Conservation (phyloP, 2,329 filamentous ascomycete genomes). For the Colletotrichum cereale region DNA sequence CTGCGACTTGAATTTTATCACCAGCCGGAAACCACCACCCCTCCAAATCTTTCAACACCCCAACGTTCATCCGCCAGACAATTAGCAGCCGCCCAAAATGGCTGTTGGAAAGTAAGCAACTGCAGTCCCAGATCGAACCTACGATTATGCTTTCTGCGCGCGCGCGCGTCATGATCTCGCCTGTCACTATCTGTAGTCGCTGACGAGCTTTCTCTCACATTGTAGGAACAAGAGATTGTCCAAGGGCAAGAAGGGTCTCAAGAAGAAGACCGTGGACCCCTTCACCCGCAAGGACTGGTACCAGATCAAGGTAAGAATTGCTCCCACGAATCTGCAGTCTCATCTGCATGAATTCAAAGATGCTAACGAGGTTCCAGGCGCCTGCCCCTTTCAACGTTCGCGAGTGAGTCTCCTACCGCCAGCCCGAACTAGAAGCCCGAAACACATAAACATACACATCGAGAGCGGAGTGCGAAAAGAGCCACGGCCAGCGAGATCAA, state of each 20-base stretch:
- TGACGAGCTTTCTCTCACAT: constrained; percentile 44
- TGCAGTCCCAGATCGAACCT: neutral
- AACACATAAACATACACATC: constrained; percentile 26
- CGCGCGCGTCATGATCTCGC: constrained; percentile 22
- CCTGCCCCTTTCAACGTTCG: constrained; percentile 94
- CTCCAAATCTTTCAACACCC: constrained; percentile 57
- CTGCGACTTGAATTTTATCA: constrained; percentile 48
- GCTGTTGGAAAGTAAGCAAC: constrained; percentile 70
- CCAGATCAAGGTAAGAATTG: constrained; percentile 83
- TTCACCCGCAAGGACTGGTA: constrained; percentile 99
- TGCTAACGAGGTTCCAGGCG: constrained; percentile 67
- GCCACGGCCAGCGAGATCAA: neutral
- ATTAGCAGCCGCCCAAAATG: constrained; percentile 65
- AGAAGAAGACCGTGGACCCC: constrained; percentile 98
- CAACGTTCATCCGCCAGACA: constrained; percentile 59
- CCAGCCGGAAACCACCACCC: constrained; percentile 49
- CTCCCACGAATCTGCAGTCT: constrained; percentile 41
- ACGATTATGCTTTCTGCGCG: neutral
- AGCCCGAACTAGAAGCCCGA: neutral
- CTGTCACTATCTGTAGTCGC: constrained; percentile 31
- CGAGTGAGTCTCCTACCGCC: constrained; percentile 79
- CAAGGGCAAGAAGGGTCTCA: constrained; percentile 99
- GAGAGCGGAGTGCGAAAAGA: neutral
- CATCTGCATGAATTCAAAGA: neutral
- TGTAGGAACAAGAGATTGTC: constrained; percentile 99